Conservation (phyloP, 192 early-diverging fungal species). For the Bifiguratus adelaidae region DNA sequence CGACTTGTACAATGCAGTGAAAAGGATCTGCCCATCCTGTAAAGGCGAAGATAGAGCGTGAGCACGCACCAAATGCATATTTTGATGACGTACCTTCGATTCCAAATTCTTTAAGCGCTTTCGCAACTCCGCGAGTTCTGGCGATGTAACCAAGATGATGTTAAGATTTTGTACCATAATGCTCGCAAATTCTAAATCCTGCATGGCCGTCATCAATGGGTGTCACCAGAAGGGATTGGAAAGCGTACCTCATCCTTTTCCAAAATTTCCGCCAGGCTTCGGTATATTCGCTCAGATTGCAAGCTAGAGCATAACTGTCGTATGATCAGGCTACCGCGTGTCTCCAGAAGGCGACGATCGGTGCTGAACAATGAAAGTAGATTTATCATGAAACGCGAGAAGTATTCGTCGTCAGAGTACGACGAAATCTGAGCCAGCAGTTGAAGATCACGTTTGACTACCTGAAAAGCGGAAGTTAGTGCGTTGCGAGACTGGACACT, state of each 20-base stretch:
- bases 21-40: slow-evolving; percentile 72
- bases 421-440: slow-evolving; percentile 92
- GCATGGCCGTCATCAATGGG: neutral
- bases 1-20: slow-evolving; percentile 76
- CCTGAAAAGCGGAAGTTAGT: slow-evolving; percentile 22
- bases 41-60: neutral
- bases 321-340: slow-evolving; percentile 84
- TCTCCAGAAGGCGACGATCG: slow-evolving; percentile 81
- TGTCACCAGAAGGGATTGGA: neutral
- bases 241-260: slow-evolving; percentile 60
- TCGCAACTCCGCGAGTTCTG: slow-evolving; percentile 78
- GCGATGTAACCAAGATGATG: slow-evolving; percentile 90
- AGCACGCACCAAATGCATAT: neutral
- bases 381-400: slow-evolving; percentile 81
- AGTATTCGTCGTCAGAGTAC: slow-evolving; percentile 77
- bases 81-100: slow-evolving; percentile 23
- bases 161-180: slow-evolving; percentile 98
- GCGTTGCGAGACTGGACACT: neutral
- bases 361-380: slow-evolving; percentile 84
- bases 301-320: slow-evolving; percentile 85
- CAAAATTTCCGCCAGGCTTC: slow-evolving; percentile 78
- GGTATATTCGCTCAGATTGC: slow-evolving; percentile 86
- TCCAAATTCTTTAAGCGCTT: slow-evolving; percentile 73
- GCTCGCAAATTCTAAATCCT: slow-evolving; percentile 89
- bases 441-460: slow-evolving; percentile 86